Base-by-base conservation (phyloP, 2,329 filamentous ascomycete genomes). In the Penicillium aurantiogriseum region DNA sequence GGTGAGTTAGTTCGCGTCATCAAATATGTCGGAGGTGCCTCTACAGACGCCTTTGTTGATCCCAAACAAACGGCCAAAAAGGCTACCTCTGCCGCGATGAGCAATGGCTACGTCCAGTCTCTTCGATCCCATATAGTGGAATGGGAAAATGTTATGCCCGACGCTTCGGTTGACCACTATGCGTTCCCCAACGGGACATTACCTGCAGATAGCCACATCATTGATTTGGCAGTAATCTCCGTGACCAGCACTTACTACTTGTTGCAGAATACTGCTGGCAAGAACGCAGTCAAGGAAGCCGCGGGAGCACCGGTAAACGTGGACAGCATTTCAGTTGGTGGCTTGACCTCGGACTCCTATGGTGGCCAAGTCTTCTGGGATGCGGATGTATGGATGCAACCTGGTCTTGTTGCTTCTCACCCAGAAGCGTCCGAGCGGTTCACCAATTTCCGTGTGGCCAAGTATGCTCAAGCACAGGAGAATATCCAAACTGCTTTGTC, bases 11-110 rank as follows among this genome's bases (percentile, higher is more conserved):
- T 83, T 3, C 82, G 78, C 1, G 72, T 90, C 45, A 83, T 80
- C 46, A 91, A 91, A 67, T 90, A 82, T 62, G 80, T 91, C 17
- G 88, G 88, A 29, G 82, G 80, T 48, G 88, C 88, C 4, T 89
- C 88, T 1, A 83, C 82, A 0, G 88, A 91, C 70, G 87, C 86
- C 0, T 91, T 90, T 66, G 59, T 74, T 0, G 74, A 87, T 60
- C 83, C 88, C 0, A 76, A 82, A 56, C 65, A 70, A 2, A 77
- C 80, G 1, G 88, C 88, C 2, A 77, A 78, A 56, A 69, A 79
- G 6, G 86, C 86, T 2, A 84, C 83, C 0, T 67, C 76, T 6
- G 70, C 73, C 2, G 87, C 79, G 39, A 75, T 79, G 54, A 65
- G 73, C 5, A 73, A 73, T 31, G 88, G 88, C 0, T 90, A 83